phyloP scores from a whole-genome alignment of 2,329 filamentous ascomycete species.

The Exophiala sideris region DNA sequence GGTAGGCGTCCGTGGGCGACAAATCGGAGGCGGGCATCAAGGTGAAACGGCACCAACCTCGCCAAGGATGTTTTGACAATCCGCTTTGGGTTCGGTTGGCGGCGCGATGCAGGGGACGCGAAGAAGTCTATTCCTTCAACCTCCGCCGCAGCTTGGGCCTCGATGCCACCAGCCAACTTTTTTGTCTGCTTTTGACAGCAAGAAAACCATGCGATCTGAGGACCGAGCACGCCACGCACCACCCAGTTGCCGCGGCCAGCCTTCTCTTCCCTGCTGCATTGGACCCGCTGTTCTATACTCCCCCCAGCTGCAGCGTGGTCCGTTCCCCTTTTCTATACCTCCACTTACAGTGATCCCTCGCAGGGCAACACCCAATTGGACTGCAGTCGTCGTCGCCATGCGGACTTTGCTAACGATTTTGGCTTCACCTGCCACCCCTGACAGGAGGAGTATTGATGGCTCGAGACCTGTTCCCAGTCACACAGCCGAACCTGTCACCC shows the following conservation, averaged over 20 bases:
- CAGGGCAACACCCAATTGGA: conserved; percentile 1
- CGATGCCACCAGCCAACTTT: conserved; percentile 8
- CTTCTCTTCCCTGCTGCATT: conserved; percentile 6
- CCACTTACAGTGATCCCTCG: background rate
- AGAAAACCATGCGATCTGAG: background rate
- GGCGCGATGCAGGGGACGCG: too few species aligned
- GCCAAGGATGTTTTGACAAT: too few species aligned
- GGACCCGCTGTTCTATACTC: conserved; percentile 1
- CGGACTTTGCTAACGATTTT: conserved; percentile 1
- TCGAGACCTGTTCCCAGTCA: conserved; percentile 8
- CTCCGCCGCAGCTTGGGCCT: too few species aligned
- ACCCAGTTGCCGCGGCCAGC: conserved; percentile 10
- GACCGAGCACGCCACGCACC: too few species aligned
- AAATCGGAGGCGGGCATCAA: too few species aligned
- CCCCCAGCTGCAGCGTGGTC: conserved; percentile 13
- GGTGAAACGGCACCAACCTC: too few species aligned
- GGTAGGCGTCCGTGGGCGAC: too few species aligned
- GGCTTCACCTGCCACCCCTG: conserved; percentile 17
- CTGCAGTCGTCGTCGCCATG: background rate
- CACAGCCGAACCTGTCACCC: conserved; percentile 16
- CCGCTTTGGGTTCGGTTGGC: too few species aligned
- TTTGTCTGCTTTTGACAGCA: background rate
- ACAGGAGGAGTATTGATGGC: conserved; percentile 5
- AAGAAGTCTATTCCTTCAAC: too few species aligned
- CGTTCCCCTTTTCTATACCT: conserved; percentile 15